Conservation (phyloP, 192 early-diverging fungal species). For the Diversispora epigaea region DNA sequence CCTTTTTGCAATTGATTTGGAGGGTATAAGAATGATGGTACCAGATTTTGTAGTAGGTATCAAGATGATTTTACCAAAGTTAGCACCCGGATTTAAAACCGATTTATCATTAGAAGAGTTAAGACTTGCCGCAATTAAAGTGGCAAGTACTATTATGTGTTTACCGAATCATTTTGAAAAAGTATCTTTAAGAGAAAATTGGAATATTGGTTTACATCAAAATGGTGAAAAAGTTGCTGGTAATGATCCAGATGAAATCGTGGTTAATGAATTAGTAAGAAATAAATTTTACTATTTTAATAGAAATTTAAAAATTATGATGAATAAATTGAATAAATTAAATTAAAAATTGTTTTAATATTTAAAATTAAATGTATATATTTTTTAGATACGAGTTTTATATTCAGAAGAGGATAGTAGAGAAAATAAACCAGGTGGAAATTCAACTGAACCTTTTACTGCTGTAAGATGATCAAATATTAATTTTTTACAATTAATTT, state of each 20-base stretch:
- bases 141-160: slow-evolving; percentile 64
- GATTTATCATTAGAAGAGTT: slow-evolving; percentile 61
- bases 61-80: slow-evolving; percentile 57
- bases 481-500: neutral
- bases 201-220: slow-evolving; percentile 48
- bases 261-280: slow-evolving; percentile 54
- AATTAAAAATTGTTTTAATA: no score
- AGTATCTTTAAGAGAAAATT: slow-evolving; percentile 54
- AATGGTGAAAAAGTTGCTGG: slow-evolving; percentile 39
- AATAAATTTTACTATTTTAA: neutral
- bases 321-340: neutral
- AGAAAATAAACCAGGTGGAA: slow-evolving; percentile 23
- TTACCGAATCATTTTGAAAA: slow-evolving; percentile 70
- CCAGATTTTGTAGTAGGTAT: slow-evolving; percentile 73
- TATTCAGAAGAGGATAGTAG: slow-evolving; percentile 43
- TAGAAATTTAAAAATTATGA: neutral
- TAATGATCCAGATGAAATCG: slow-evolving; percentile 47
- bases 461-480: slow-evolving; percentile 25
- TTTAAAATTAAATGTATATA: neutral
- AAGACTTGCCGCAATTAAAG: slow-evolving; percentile 62
- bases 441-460: slow-evolving; percentile 42
- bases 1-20: slow-evolving; percentile 66
- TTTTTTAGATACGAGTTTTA: slow-evolving; percentile 41
- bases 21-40: slow-evolving; percentile 70
- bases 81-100: slow-evolving; percentile 38